Percentiles rank a stretch among this genome's conserved stretches.
These are phyloP conservation scores for Trametes villosa DNA, from an alignment of 768 basidiomycete species.

Conservation along the genomic window DNA sequence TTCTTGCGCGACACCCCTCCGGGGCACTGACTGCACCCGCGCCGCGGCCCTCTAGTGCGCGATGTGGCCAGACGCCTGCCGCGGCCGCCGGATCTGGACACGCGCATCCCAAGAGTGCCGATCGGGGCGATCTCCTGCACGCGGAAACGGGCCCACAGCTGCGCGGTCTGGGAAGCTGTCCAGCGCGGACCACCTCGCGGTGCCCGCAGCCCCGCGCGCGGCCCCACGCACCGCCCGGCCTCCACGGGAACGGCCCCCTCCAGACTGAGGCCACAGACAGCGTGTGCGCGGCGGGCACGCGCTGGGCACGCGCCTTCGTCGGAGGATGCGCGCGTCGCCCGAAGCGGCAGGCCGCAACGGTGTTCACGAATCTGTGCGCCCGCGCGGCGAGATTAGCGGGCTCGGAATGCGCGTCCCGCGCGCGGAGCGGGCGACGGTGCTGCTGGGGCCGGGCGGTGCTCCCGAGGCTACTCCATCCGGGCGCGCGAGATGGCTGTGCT, in stretches of 20 bases:
- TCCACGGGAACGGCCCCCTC: conserved; percentile 5
- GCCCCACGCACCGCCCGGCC: not conserved
- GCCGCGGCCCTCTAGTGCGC: not conserved
- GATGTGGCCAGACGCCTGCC: not conserved
- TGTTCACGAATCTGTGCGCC: not conserved
- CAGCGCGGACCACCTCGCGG: conserved; percentile 4
- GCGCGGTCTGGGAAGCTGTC: conserved; percentile 1
- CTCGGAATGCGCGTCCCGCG: conserved; percentile 8
- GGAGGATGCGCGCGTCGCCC: not conserved
- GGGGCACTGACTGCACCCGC: not conserved
- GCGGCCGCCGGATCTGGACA: not conserved
- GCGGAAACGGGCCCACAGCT: not conserved
- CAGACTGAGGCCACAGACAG: conserved; percentile 5
- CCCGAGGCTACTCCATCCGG: conserved; percentile 16
- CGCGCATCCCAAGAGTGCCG: not conserved
- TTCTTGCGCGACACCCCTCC: not conserved
- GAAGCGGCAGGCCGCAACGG: not conserved
- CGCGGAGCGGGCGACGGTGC: not conserved
- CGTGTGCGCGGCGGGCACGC: conserved; percentile 8
- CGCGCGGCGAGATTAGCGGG: conserved; percentile 1
- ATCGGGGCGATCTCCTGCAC: conserved; percentile 8
- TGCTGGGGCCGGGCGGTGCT: not conserved
- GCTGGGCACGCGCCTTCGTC: not conserved
- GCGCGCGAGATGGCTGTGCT: conserved; percentile 6
- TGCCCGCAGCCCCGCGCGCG: not conserved